A percentile compares a stretch with the other conserved stretches of the same genome.
Evolutionary conservation across 257 asterid genomes (phyloP).

Genomic region (Jasminum sambac): DNA sequence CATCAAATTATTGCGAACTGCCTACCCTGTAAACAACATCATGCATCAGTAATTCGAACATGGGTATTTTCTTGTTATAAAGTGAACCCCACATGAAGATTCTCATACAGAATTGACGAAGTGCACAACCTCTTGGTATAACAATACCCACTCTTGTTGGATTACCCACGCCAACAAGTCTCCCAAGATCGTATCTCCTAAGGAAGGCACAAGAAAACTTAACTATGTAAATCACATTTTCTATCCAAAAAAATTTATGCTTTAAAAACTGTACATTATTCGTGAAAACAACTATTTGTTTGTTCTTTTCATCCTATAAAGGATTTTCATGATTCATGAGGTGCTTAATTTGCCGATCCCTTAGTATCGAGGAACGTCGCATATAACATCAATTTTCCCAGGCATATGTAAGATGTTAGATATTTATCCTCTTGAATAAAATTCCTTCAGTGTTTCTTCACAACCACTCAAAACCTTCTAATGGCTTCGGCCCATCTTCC

Average conservation of each 20-base stretch:
- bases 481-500: constrained; percentile 85
- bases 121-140: constrained; percentile 86
- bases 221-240: constrained; percentile 75
- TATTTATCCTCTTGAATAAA: no score
- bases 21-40: constrained; percentile 52
- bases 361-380: constrained; percentile 97
- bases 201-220: constrained; percentile 63
- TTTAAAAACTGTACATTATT: constrained; percentile 53
- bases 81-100: constrained; percentile 86
- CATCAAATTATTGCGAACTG: constrained; percentile 71
- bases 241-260: constrained; percentile 76
- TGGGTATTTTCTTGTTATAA: constrained; percentile 65
- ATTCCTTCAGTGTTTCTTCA: constrained; percentile 36
- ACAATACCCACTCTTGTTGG: constrained; percentile 77
- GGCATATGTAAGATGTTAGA: no score
- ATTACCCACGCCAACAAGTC: constrained; percentile 61
- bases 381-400: constrained; percentile 74
- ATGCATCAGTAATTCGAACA: constrained; percentile 81
- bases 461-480: constrained; percentile 1
- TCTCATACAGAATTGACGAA: constrained; percentile 82
- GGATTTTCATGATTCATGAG: constrained; percentile 54
- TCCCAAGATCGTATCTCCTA: constrained; percentile 78
- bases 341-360: constrained; percentile 87
- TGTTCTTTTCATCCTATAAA: constrained; percentile 57
- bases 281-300: constrained; percentile 66